Evolutionary conservation across 805 yeast genomes (phyloP).

Genomic region (Naumovozyma baii): DNA sequence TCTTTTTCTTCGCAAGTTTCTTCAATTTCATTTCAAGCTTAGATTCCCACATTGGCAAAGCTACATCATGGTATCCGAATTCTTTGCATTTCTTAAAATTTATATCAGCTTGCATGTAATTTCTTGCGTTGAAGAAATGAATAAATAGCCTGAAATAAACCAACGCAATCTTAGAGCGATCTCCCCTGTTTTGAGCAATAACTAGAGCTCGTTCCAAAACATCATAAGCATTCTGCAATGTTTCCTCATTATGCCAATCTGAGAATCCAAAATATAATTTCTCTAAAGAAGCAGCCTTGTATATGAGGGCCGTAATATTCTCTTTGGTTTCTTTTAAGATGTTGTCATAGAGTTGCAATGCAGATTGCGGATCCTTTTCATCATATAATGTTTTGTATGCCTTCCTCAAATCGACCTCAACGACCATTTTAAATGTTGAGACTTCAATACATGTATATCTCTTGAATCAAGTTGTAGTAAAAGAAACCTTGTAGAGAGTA

Average conservation of each 20-base stretch:
- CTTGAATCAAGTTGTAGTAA: too few relatives aligned
- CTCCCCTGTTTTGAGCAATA: constrained; percentile 39
- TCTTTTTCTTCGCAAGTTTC: constrained; percentile 5
- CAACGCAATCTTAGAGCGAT: constrained; percentile 37
- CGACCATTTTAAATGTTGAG: constrained; percentile 18
- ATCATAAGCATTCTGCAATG: constrained; percentile 35
- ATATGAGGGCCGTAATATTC: constrained; percentile 39
- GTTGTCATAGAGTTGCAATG: constrained; percentile 33
- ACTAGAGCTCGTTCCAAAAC: constrained; percentile 32
- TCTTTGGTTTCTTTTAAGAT: constrained; percentile 37
- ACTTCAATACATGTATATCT: too few relatives aligned
- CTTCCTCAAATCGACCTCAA: constrained; percentile 32
- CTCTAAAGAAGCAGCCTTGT: constrained; percentile 42
- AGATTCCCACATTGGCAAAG: constrained; percentile 39
- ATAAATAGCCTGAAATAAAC: constrained; percentile 43
- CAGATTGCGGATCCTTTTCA: constrained; percentile 36
- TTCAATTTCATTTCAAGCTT: constrained; percentile 13
- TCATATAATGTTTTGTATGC: constrained; percentile 38
- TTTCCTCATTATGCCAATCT: constrained; percentile 35
- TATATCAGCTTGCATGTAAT: constrained; percentile 33
- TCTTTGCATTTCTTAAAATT: constrained; percentile 36
- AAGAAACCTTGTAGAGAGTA: too few relatives aligned
- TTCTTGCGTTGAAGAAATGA: constrained; percentile 37
- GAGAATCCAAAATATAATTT: constrained; percentile 32
- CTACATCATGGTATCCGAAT: constrained; percentile 36